phyloP scores from a whole-genome alignment of 805 yeast species.

The Candida odintsovae region DNA sequence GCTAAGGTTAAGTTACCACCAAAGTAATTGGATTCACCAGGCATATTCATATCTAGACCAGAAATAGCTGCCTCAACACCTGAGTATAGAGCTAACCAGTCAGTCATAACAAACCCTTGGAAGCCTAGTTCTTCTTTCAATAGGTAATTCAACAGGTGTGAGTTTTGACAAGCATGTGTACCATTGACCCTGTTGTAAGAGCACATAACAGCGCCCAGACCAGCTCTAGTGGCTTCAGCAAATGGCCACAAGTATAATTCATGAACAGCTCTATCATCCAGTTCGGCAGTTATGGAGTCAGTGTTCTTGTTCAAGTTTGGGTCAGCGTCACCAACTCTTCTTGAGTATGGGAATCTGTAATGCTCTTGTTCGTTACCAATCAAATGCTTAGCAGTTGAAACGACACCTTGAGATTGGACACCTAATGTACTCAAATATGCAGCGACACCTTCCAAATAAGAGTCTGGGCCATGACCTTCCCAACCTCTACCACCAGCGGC shows the following conservation, averaged over 20 bases:
- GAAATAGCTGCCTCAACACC: constrained; percentile 39
- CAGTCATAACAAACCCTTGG: constrained; percentile 48
- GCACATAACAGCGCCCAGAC: constrained; percentile 50
- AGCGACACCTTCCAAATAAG: constrained; percentile 51
- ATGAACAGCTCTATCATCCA: constrained; percentile 49
- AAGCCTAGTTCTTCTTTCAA: constrained; percentile 49
- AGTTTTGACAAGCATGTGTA: constrained; percentile 41
- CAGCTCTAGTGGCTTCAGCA: constrained; percentile 44
- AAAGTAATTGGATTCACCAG: constrained; percentile 49
- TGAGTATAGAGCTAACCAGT: constrained; percentile 52
- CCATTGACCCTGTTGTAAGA: constrained; percentile 56
- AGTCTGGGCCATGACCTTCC: constrained; percentile 61
- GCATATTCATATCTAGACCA: constrained; percentile 59
- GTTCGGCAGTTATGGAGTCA: constrained; percentile 41
- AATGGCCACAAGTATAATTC: constrained; percentile 56
- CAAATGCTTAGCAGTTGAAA: constrained; percentile 51
- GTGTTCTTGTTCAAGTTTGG: no score
- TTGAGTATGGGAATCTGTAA: constrained; percentile 40
- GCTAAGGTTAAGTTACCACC: constrained; percentile 40
- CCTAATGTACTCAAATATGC: constrained; percentile 47
- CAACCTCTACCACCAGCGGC: constrained; percentile 60
- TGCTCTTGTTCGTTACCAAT: constrained; percentile 56
- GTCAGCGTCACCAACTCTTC: no score
- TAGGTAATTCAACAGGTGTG: constrained; percentile 35
- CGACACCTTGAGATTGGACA: constrained; percentile 47